These are phyloP conservation scores for Pestalotiopsis sp. DNA, from an alignment of 2,329 filamentous ascomycete species.

Conservation along the genomic window DNA sequence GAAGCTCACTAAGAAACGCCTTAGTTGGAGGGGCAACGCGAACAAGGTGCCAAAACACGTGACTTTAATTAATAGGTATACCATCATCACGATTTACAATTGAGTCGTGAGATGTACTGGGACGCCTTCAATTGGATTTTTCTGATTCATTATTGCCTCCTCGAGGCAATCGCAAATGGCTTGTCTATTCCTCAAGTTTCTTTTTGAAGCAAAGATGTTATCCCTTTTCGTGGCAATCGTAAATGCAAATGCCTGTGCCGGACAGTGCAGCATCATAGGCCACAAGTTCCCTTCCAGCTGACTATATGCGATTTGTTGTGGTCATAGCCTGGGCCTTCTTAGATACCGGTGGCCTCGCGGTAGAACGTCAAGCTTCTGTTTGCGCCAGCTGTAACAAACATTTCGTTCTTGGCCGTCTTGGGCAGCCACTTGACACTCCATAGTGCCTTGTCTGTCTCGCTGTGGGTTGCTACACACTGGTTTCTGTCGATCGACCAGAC, in stretches of 20 bases:
- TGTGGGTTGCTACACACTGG: constrained; percentile 89
- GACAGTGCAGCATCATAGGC: background rate
- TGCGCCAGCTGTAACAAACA: constrained; percentile 79
- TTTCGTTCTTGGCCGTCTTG: constrained; percentile 67
- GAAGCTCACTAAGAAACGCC: background rate
- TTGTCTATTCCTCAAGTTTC: too few species aligned
- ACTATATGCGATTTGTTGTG: background rate
- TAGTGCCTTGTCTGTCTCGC: constrained; percentile 81
- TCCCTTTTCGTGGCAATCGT: too few species aligned
- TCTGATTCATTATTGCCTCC: too few species aligned
- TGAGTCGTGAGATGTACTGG: background rate
- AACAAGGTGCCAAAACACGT: constrained; percentile 14
- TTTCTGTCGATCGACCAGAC: constrained; percentile 90
- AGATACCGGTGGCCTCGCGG: constrained; percentile 72
- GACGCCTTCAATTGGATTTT: background rate
- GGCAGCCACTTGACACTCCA: constrained; percentile 87
- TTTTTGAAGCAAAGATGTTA: too few species aligned
- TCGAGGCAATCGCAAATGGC: too few species aligned
- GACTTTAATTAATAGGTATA: constrained; percentile 4
- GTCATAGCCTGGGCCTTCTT: background rate
- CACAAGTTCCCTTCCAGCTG: background rate
- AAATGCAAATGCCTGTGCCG: too few species aligned
- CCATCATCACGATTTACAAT: background rate
- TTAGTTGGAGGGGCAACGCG: constrained; percentile 16
- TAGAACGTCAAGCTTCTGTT: constrained; percentile 81